Evolutionary conservation across 352 stramenopile species (phyloP).

Genomic region (Globisporangium mamillatum): DNA sequence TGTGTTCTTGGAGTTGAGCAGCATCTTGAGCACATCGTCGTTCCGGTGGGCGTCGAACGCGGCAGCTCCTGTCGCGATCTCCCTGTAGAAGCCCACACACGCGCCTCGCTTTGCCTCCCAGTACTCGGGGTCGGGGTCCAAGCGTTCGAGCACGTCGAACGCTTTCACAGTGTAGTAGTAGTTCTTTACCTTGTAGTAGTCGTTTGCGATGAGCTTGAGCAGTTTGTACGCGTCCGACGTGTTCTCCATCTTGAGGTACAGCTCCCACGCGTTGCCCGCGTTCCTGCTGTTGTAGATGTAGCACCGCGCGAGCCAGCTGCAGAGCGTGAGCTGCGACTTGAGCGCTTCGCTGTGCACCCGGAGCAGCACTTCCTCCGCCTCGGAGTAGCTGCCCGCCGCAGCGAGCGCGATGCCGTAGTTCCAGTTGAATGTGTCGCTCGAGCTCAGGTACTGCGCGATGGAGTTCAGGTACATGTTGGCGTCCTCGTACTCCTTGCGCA

Average conservation of each 20-base stretch:
- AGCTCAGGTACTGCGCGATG: slow-evolving; percentile 49
- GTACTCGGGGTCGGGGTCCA: slow-evolving; percentile 70
- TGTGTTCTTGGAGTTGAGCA: slow-evolving; percentile 51
- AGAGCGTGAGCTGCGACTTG: slow-evolving; percentile 34
- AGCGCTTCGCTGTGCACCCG: slow-evolving; percentile 40
- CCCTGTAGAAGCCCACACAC: slow-evolving; percentile 61
- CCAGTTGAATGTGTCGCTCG: slow-evolving; percentile 73
- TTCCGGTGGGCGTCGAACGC: slow-evolving; percentile 20
- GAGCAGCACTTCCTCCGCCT: slow-evolving; percentile 54
- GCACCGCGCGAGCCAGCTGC: slow-evolving; percentile 54
- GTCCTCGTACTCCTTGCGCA: slow-evolving; percentile 64
- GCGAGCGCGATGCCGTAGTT: slow-evolving; percentile 71
- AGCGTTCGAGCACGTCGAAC: slow-evolving; percentile 69
- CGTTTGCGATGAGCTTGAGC: slow-evolving; percentile 67
- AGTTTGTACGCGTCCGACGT: slow-evolving; percentile 41
- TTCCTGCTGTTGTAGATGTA: slow-evolving; percentile 41
- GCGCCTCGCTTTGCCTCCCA: slow-evolving; percentile 77
- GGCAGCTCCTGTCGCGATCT: slow-evolving; percentile 40
- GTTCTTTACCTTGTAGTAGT: slow-evolving; percentile 58
- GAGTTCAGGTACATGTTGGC: slow-evolving; percentile 70
- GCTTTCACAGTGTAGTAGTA: slow-evolving; percentile 68
- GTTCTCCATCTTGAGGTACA: slow-evolving; percentile 63
- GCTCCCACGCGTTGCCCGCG: slow-evolving; percentile 46
- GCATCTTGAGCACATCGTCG: slow-evolving; percentile 52
- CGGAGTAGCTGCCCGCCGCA: slow-evolving; percentile 35